Base-by-base conservation (phyloP, 495 filamentous ascomycete species). In the Oidiodendron maius region DNA sequence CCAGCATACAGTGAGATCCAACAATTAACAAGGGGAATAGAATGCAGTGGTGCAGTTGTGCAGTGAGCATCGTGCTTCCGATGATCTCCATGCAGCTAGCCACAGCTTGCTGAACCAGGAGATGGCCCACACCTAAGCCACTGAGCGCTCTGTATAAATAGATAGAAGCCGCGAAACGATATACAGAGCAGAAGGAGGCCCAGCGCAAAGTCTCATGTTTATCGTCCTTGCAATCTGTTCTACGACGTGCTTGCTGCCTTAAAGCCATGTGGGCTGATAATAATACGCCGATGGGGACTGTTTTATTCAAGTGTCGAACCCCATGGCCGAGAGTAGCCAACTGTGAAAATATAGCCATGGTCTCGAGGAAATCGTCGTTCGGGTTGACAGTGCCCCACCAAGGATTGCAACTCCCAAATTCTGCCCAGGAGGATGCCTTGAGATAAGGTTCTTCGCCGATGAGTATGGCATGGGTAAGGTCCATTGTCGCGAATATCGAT, bases 401-500 rank as follows among this genome's bases (percentile, higher is more conserved):
- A 18, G 51, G 17, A 16, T 55, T 36, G 35, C 40, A 48, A 25
- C 47, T 37, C 8, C 56, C 56, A 46, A 59, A 55, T 3, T 55
- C 48, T 2, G 43, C 24, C 56, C 56, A 59, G 4, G 48, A 41
- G 5, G 26, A n/a, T 13, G 39, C 35, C 24, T 59, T 48, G 26
- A 55, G 55, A 40, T 55, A 59, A 22, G 56, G 56, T 39, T 42
- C 44, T 23, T 59, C 56, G 9, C 56, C 56, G 41, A 59, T 59
- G 36, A 59, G 25, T 48, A 62, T 25, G 3, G 57, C 48, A 41
- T 59, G 52, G 10, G 64, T 69, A 17, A 69, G 48, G 57, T 69
- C 65, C 46, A 66, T 65, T 1, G 65, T 67, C 13, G 62, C 57
- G 25, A 69, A 69, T 8, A 64, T 62, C 5, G 65, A 69, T 20